A percentile compares a stretch with the other conserved stretches of the same genome.
Conservation (phyloP, 148 eudicot species). For the Fagopyrum homotropicum region DNA sequence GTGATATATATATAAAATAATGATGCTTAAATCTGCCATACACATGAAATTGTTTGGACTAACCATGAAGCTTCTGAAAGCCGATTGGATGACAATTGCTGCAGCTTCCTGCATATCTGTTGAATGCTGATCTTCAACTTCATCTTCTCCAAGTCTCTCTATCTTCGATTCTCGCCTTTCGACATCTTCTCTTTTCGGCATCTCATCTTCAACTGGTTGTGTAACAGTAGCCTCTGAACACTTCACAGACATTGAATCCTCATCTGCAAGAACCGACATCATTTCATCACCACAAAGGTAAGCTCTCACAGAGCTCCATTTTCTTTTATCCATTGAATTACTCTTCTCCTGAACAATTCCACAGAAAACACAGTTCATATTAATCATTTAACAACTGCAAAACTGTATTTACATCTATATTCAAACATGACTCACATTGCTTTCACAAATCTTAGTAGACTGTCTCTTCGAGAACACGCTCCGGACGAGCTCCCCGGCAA, state of each 20-base stretch:
- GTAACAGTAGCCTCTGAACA: slow-evolving; percentile 61
- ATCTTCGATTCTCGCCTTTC: slow-evolving; percentile 23
- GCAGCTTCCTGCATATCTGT: slow-evolving; percentile 38
- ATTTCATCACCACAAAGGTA: slow-evolving; percentile 74
- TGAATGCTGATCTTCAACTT: neutral
- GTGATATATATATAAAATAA: neutral
- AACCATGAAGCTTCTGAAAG: slow-evolving; percentile 61
- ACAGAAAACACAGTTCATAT: neutral
- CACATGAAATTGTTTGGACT: neutral
- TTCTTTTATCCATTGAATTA: slow-evolving; percentile 30
- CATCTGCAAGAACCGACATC: slow-evolving; percentile 52
- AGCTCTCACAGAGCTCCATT: slow-evolving; percentile 50
- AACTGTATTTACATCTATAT: no score
- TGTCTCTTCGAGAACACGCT: slow-evolving; percentile 67
- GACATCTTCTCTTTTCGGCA: slow-evolving; percentile 14
- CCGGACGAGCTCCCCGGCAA: slow-evolving; percentile 69
- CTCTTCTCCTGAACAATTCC: slow-evolving; percentile 25
- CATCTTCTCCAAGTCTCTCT: slow-evolving; percentile 15
- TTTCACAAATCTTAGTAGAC: slow-evolving; percentile 28
- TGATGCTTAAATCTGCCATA: neutral
- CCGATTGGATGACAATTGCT: slow-evolving; percentile 54
- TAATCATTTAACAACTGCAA: neutral
- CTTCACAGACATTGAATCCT: slow-evolving; percentile 56
- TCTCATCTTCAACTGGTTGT: slow-evolving; percentile 30
- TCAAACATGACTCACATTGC: slow-evolving; percentile 37